phyloP scores from a whole-genome alignment of 371 early-diverging fungal species.

The Parasitella parasitica region DNA sequence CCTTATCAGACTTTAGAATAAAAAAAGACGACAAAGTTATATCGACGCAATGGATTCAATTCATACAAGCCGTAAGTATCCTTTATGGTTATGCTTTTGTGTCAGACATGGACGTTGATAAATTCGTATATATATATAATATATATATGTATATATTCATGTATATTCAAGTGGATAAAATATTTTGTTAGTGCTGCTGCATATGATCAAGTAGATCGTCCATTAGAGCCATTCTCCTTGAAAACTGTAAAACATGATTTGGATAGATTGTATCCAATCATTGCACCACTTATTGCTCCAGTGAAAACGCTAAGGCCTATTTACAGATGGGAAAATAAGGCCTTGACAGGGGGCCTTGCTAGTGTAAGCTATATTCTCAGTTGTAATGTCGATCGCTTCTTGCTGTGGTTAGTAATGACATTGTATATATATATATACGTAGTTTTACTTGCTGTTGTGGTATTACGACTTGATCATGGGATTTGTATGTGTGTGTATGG shows the following conservation, averaged over 20 bases:
- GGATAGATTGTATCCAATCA: conserved; percentile 36
- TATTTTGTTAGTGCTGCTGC: conserved; percentile 33
- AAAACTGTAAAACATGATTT: conserved; percentile 31
- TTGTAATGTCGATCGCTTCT: neutral
- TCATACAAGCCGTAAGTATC: conserved; percentile 27
- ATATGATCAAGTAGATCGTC: conserved; percentile 32
- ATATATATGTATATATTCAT: too few species aligned
- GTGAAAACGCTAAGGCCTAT: conserved; percentile 23
- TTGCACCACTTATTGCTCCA: conserved; percentile 26
- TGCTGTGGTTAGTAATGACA: neutral
- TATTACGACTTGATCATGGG: conserved; percentile 34
- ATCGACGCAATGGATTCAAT: conserved; percentile 25
- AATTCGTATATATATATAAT: too few species aligned
- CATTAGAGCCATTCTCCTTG: conserved; percentile 38
- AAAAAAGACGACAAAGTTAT: conserved; percentile 7
- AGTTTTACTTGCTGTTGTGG: conserved; percentile 36
- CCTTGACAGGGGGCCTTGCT: conserved; percentile 23
- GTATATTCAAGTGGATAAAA: conserved; percentile 38
- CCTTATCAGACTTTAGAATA: conserved; percentile 15
- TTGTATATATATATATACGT: too few species aligned
- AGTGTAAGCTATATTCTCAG: conserved; percentile 29
- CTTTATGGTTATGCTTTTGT: too few species aligned
- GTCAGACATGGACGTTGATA: too few species aligned
- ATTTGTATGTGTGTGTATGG: conserved; percentile 10
- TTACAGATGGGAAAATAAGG: conserved; percentile 43